Base-by-base conservation (phyloP, 306 rosid species). In the Acacia crassicarpa region DNA sequence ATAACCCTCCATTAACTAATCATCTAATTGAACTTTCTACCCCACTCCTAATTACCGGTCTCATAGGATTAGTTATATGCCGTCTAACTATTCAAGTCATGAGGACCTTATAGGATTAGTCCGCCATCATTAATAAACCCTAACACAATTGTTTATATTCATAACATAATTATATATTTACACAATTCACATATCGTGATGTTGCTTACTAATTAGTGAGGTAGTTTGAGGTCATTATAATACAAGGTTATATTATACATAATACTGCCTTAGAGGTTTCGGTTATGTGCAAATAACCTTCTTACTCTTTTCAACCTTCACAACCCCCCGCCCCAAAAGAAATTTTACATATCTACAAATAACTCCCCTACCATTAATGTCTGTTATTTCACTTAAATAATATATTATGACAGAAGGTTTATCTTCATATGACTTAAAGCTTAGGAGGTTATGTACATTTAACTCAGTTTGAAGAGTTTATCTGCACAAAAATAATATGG, bases 191-290 rank as follows among this genome's bases (percentile, higher is more conserved):
- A 38, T 38, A 38, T 5, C 8, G 6, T 45, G 12, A 59, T 9
- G 53, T 59, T 46, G 78, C 72, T 11, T 32, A 40, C 80, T 78
- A 72, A 19, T 45, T 58, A 54, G 23, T n/a, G 62, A 61, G 20
- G 9, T 40, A 25, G 25, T 44, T 25, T 51, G 54, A 44, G 54
- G 56, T 70, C 62, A 69, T 33, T 66, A 66, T 66, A 66, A 66
- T 67, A 19, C 19, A 32, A 23, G 12, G 61, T 3, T 19, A 54
- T 17, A 20, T 6, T 54, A 8, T 20, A 54, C 23, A 54, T 54
- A 54, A 20, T 11, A 54, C 61, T 20, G 4, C 59, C 22, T 51
- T 51, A 19, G 9, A 51, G 12, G 25, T 54, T 54, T 20, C 10
- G 25, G 11, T 54, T 20, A 20, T 19, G 12, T 51, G 20, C 20